phyloP scores from a whole-genome alignment of 2,329 filamentous ascomycete species.

The Hymenotorrendiella dingleyae region DNA sequence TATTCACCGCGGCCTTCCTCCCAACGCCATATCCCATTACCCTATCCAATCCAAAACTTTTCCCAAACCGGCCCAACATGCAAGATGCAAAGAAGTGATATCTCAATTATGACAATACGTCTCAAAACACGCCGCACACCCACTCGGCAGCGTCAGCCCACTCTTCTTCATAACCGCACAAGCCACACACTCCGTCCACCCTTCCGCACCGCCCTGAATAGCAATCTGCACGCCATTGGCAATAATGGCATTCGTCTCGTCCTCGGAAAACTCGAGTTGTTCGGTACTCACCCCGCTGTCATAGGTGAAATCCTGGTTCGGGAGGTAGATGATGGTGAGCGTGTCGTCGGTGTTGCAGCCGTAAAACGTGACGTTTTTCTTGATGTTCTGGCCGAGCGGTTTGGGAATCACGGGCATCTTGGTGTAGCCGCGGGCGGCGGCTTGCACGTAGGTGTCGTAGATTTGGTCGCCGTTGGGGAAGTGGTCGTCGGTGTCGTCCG shows the following conservation, averaged over 20 bases:
- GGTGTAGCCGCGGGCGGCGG: slow-evolving; percentile 19
- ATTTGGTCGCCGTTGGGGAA: slow-evolving; percentile 41
- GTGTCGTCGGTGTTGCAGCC: slow-evolving; percentile 34
- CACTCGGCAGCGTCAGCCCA: slow-evolving; percentile 27
- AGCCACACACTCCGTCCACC: slow-evolving; percentile 36
- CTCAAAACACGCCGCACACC: slow-evolving; percentile 35
- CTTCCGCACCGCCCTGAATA: slow-evolving; percentile 28
- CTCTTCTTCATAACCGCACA: slow-evolving; percentile 36
- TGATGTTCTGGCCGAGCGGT: slow-evolving; percentile 30
- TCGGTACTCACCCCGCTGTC: slow-evolving; percentile 27
- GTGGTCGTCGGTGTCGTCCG: slow-evolving; percentile 46
- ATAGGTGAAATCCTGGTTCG: slow-evolving; percentile 36
- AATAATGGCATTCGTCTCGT: slow-evolving; percentile 34
- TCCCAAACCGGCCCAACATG: no score
- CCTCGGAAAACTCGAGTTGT: slow-evolving; percentile 32
- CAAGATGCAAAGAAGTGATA: no score
- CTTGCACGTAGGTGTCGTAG: slow-evolving; percentile 24
- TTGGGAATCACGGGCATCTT: slow-evolving; percentile 42
- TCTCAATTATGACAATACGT: slow-evolving; percentile 38
- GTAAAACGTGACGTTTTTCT: slow-evolving; percentile 34
- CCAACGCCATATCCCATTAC: no score
- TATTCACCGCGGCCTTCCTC: no score
- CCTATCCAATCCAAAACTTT: no score
- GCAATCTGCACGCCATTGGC: slow-evolving; percentile 35
- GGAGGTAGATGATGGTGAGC: slow-evolving; percentile 30